Percentiles rank a stretch among this genome's conserved stretches.
Evolutionary conservation across 1,284 basidiomycete species (phyloP).

Genomic region (Leccinum solheimii): DNA sequence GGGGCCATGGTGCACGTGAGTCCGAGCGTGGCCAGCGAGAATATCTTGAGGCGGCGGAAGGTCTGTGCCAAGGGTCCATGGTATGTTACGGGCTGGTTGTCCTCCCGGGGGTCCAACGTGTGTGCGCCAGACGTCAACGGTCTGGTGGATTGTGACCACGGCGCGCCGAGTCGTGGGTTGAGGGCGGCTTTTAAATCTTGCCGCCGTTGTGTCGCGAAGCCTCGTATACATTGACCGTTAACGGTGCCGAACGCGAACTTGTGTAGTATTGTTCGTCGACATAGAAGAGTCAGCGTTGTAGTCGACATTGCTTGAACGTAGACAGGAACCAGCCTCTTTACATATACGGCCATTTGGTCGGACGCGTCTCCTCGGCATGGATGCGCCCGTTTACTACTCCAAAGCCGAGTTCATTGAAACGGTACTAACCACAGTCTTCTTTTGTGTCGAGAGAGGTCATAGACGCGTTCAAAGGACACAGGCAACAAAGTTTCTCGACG

Average conservation of each 20-base stretch:
- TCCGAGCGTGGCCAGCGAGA: slow-evolving; percentile 77
- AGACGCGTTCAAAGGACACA: slow-evolving; percentile 54
- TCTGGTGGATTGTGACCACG: slow-evolving; percentile 14
- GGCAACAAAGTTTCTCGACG: slow-evolving; percentile 93
- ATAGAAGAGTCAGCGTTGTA: slow-evolving; percentile 3
- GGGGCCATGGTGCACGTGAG: slow-evolving; percentile 74
- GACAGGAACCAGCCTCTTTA: background rate
- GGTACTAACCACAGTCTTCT: slow-evolving; percentile 41
- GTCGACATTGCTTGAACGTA: slow-evolving; percentile 11
- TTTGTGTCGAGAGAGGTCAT: background rate
- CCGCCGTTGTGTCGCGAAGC: background rate
- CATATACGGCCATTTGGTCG: background rate
- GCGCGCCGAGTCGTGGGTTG: background rate
- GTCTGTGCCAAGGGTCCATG: slow-evolving; percentile 70
- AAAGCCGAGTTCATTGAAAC: slow-evolving; percentile 82
- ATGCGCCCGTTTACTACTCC: slow-evolving; percentile 70
- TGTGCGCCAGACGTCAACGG: slow-evolving; percentile 4
- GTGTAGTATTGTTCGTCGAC: slow-evolving; percentile 13
- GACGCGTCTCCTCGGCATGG: slow-evolving; percentile 44
- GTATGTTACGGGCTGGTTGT: slow-evolving; percentile 38
- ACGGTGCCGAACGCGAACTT: background rate
- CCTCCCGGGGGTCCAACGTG: slow-evolving; percentile 4
- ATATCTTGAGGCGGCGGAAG: slow-evolving; percentile 78
- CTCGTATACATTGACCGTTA: background rate
- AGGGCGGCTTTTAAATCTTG: background rate